These are phyloP conservation scores for Aspergillus coremiiformis DNA, from an alignment of 495 filamentous ascomycete species.

Conservation along the genomic window DNA sequence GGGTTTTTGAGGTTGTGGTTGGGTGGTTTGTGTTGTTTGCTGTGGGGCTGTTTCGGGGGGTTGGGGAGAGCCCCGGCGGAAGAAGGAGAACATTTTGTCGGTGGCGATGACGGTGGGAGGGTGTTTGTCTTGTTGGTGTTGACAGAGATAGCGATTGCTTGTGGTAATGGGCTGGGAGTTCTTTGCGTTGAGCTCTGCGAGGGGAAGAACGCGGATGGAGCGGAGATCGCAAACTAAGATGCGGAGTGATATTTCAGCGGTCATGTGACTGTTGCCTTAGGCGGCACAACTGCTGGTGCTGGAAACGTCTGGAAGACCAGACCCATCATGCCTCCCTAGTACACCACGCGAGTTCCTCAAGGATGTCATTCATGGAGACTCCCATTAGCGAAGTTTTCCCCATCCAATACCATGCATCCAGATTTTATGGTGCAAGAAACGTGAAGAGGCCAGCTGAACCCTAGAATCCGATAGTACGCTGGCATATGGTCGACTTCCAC, in stretches of 20 bases:
- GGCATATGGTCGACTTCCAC: neutral
- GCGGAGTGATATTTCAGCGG: neutral
- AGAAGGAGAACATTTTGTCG: slow-evolving; percentile 9
- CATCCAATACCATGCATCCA: neutral
- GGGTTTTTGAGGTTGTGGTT: slow-evolving; percentile 4
- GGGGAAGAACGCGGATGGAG: neutral
- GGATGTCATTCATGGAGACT: neutral
- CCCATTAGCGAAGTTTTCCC: neutral
- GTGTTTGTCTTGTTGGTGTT: neutral
- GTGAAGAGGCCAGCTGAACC: neutral
- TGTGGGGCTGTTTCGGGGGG: slow-evolving; percentile 13
- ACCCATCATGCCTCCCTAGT: neutral
- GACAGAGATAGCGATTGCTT: neutral
- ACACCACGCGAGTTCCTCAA: neutral
- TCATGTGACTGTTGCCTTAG: slow-evolving; percentile 6
- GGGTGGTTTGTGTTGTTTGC: slow-evolving; percentile 12
- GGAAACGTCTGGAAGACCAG: neutral
- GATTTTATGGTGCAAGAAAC: no score
- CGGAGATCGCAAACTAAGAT: neutral
- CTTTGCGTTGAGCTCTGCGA: neutral
- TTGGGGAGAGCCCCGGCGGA: slow-evolving; percentile 7
- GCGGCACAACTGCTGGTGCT: neutral
- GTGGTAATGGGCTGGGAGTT: neutral
- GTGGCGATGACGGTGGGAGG: neutral
- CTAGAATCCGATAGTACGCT: neutral